Base-by-base conservation (phyloP, 2,329 filamentous ascomycete species). In the Scedosporium aurantiacum region DNA sequence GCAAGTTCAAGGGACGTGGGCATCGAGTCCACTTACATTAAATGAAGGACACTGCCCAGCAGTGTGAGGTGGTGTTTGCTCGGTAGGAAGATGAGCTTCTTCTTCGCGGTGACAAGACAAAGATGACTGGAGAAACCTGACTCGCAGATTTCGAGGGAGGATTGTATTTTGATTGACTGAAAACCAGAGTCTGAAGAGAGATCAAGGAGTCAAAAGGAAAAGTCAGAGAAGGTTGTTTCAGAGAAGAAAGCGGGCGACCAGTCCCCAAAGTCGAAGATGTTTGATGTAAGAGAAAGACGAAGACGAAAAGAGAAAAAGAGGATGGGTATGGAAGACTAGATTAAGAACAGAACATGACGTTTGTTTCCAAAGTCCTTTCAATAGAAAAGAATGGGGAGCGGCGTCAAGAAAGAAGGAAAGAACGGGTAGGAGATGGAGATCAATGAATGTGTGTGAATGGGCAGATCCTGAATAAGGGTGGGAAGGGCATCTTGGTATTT, bases 101-200 rank as follows among this genome's bases (percentile, higher is more conserved):
- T 10, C 32, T 37, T 37, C 14, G 32, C 14, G 32, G 14, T 37
- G 2, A 37, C 32, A 14, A 37, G 32, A 37, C 32, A 10, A 37
- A 10, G 12, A 10, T 37, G 32, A 37, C 32, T 37, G 32, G 32
- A 37, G 32, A 59, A 47, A 54, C 23, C 50, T 54, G 50, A 54
- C 50, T 54, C 23, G 50, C 50, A 54, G 50, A 54, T 54, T 54
- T 28, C 50, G 10, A 23, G 12, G 50, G 12, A 54, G 21, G 50
- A 54, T 54, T 3, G 23, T 23, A 27, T 6, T 28, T 23, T 12
- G 50, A 23, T 27, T 54, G 50, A 54, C 50, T 60, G 64, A 61
- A 37, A 65, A 57, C 63, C 65, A 65, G 64, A 63, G 63, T 61
- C 47, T 58, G 40, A 47, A 59, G n/a, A 45, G 54, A 61, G 50